These are phyloP conservation scores for Zopfia rhizophila DNA, from an alignment of 2,329 filamentous ascomycete species.

Conservation along the genomic window DNA sequence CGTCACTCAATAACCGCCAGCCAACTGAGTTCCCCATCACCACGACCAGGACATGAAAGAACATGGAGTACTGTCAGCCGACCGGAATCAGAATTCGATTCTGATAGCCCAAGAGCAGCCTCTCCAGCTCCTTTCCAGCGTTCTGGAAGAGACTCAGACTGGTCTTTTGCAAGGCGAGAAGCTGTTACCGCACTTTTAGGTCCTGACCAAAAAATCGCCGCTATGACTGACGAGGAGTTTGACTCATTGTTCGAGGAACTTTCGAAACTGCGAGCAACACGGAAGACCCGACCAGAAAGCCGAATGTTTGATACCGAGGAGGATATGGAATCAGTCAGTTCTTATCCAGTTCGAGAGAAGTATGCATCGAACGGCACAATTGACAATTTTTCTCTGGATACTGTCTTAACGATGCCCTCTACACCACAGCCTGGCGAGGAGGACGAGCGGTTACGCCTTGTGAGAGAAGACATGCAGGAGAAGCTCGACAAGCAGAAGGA, in stretches of 20 bases:
- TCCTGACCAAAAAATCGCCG: constrained; percentile 89
- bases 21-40: constrained; percentile 71
- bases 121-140: constrained; percentile 77
- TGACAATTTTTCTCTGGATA: constrained; percentile 96
- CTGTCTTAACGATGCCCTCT: constrained; percentile 90
- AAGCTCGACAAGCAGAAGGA: constrained; percentile 87
- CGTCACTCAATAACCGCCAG: constrained; percentile 79
- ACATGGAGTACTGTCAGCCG: constrained; percentile 73
- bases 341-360: constrained; percentile 89
- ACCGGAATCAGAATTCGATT: constrained; percentile 78
- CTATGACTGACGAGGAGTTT: constrained; percentile 91
- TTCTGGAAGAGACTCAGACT: constrained; percentile 84
- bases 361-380: constrained; percentile 95
- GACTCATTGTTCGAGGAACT: constrained; percentile 95
- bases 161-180: constrained; percentile 92
- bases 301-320: constrained; percentile 73
- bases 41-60: constrained; percentile 76
- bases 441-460: constrained; percentile 79
- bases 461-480: constrained; percentile 83
- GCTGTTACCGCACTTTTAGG: constrained; percentile 92
- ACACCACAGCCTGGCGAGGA: constrained; percentile 83
- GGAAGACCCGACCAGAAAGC: constrained; percentile 73
- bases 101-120: constrained; percentile 76
- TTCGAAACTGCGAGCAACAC: constrained; percentile 84
- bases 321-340: constrained; percentile 88